These are phyloP conservation scores for Colletotrichum tropicale DNA, from an alignment of 2,329 filamentous ascomycete species.

Conservation along the genomic window DNA sequence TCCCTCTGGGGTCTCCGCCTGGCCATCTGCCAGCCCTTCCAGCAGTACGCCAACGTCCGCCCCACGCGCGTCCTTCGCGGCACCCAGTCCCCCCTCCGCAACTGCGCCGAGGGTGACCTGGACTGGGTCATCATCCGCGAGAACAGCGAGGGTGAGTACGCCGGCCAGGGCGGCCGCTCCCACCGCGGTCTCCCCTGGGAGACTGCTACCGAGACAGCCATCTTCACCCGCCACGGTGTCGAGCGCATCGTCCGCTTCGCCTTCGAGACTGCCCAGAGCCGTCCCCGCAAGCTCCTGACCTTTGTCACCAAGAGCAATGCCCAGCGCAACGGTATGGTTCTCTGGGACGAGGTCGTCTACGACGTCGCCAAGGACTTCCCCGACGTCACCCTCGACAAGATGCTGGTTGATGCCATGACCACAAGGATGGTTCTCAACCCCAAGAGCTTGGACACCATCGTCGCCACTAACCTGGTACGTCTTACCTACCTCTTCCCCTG, in stretches of 20 bases:
- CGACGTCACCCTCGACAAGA: slow-evolving; percentile 65
- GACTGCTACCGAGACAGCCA: slow-evolving; percentile 64
- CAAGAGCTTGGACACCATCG: slow-evolving; percentile 63
- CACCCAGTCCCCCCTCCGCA: slow-evolving; percentile 57
- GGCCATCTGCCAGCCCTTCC: slow-evolving; percentile 66
- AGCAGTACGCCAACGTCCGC: slow-evolving; percentile 71
- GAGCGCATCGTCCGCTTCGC: slow-evolving; percentile 68
- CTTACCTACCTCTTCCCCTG: rapidly evolving
- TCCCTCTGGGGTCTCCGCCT: slow-evolving; percentile 69
- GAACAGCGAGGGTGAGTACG: slow-evolving; percentile 70
- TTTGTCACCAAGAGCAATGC: slow-evolving; percentile 72
- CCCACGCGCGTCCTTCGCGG: slow-evolving; percentile 64
- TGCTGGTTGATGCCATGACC: slow-evolving; percentile 62
- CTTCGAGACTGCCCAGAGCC: slow-evolving; percentile 56
- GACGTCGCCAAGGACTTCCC: slow-evolving; percentile 62
- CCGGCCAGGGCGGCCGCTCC: slow-evolving; percentile 65
- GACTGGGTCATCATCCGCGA: slow-evolving; percentile 72
- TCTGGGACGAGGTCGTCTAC: slow-evolving; percentile 67
- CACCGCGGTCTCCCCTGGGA: slow-evolving; percentile 63
- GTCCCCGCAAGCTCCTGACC: slow-evolving; percentile 63
- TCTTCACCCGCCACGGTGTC: slow-evolving; percentile 65
- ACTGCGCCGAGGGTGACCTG: slow-evolving; percentile 54
- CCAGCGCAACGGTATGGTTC: slow-evolving; percentile 69
- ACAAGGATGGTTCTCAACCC: slow-evolving; percentile 63
- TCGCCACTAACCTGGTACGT: slow-evolving; percentile 62